Conservation (phyloP, 495 filamentous ascomycete genomes). For the Neurospora terricola region DNA sequence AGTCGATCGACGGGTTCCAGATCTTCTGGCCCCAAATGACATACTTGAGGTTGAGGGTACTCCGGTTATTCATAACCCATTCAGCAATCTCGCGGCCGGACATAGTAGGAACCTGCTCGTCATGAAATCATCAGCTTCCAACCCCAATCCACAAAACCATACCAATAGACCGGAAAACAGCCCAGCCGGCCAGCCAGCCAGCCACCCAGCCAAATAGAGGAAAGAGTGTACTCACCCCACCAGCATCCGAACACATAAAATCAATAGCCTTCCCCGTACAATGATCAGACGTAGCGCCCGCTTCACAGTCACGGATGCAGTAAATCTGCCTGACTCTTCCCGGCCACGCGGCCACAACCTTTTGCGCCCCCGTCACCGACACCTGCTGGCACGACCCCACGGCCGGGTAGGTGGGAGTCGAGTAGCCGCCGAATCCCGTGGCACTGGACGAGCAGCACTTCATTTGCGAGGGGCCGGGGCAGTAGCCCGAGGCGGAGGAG, state of each 20-base stretch:
- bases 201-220: not conserved
- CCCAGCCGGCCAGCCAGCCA: too few relatives aligned
- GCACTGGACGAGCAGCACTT: constrained; percentile 27
- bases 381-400: constrained; percentile 26
- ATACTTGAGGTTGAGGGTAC: constrained; percentile 31
- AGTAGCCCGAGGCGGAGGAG: constrained; percentile 15
- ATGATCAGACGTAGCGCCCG: constrained; percentile 26
- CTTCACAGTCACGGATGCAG: constrained; percentile 24
- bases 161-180: too few relatives aligned
- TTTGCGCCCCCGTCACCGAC: constrained; percentile 24
- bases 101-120: constrained; percentile 9
- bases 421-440: constrained; percentile 22
- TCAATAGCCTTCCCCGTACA: constrained; percentile 33
- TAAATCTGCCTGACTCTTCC: constrained; percentile 26
- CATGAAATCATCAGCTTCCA: too few relatives aligned
- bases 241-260: constrained; percentile 32
- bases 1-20: constrained; percentile 28
- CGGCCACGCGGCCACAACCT: constrained; percentile 25
- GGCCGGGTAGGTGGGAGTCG: constrained; percentile 20
- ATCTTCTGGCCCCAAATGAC: constrained; percentile 41
- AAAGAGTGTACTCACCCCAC: constrained; percentile 9
- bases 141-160: too few relatives aligned
- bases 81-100: constrained; percentile 32
- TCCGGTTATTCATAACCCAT: constrained; percentile 36
- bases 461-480: constrained; percentile 30